Evolutionary conservation across 306 rosid species (phyloP).

Genomic region (Cyclanthera cordifolia): DNA sequence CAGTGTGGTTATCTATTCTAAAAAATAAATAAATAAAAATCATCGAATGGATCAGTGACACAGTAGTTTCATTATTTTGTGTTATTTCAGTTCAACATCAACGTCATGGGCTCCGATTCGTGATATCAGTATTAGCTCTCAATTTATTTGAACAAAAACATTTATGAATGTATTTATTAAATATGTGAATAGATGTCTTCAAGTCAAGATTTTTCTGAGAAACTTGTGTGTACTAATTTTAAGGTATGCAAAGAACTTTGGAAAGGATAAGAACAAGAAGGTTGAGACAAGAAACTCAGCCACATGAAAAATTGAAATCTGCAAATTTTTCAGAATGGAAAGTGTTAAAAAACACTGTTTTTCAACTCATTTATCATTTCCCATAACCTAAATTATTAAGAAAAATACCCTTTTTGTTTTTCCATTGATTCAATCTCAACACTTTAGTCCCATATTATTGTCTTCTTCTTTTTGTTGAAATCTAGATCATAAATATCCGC

Average conservation of each 20-base stretch:
- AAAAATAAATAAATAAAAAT: no score
- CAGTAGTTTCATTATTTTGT: no score
- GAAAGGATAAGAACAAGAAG: conserved; percentile 1
- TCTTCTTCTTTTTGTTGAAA: not conserved
- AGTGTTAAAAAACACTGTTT: not conserved
- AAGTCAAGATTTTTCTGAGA: not conserved
- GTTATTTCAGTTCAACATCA: no score
- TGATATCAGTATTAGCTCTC: not conserved
- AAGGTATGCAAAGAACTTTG: not conserved
- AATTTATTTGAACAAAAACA: not conserved
- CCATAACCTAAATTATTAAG: not conserved
- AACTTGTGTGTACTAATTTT: conserved; percentile 7
- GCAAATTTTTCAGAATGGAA: not conserved
- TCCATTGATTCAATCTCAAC: not conserved
- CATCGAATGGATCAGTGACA: no score
- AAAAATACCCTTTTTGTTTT: not conserved
- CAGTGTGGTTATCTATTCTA: no score
- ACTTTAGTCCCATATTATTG: not conserved
- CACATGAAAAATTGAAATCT: not conserved
- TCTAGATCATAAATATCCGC: not conserved
- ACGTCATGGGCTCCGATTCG: not conserved
- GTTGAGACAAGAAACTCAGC: not conserved
- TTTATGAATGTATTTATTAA: no score
- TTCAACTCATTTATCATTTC: not conserved
- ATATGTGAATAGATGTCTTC: no score